These are phyloP conservation scores for Candolleomyces aberdarensis DNA, from an alignment of 768 basidiomycete species.

Conservation along the genomic window DNA sequence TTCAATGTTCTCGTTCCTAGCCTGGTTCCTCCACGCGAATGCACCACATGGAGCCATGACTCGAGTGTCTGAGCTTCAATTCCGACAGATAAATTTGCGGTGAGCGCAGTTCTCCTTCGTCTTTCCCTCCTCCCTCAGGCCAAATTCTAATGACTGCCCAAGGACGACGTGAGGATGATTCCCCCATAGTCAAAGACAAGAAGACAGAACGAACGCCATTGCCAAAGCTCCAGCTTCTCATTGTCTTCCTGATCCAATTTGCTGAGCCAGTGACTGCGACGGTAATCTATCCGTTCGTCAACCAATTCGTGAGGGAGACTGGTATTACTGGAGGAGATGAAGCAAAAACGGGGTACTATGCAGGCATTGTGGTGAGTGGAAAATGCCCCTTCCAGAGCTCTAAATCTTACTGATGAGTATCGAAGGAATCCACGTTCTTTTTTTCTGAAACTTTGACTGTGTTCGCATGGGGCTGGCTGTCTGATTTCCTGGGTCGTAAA, in stretches of 20 bases:
- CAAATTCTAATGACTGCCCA: not conserved
- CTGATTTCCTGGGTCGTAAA: constrained; percentile 40
- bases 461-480: constrained; percentile 42
- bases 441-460: constrained; percentile 40
- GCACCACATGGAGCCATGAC: no score
- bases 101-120: no score
- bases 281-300: constrained; percentile 47
- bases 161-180: not conserved
- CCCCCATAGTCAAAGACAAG: not conserved
- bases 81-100: no score
- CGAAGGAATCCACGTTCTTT: constrained; percentile 44
- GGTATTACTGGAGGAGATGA: constrained; percentile 44
- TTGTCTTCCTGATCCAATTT: constrained; percentile 37
- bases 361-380: constrained; percentile 41
- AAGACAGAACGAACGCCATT: constrained; percentile 31
- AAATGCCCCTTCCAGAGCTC: no score
- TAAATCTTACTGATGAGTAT: not conserved
- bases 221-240: constrained; percentile 37
- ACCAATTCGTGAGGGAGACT: constrained; percentile 42
- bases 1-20: not conserved
- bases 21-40: no score
- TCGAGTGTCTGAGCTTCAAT: no score
- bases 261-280: constrained; percentile 42
- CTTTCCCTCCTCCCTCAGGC: no score
- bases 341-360: constrained; percentile 44